Base-by-base conservation (phyloP, 495 filamentous ascomycete genomes). In the Delitschia confertaspora region DNA sequence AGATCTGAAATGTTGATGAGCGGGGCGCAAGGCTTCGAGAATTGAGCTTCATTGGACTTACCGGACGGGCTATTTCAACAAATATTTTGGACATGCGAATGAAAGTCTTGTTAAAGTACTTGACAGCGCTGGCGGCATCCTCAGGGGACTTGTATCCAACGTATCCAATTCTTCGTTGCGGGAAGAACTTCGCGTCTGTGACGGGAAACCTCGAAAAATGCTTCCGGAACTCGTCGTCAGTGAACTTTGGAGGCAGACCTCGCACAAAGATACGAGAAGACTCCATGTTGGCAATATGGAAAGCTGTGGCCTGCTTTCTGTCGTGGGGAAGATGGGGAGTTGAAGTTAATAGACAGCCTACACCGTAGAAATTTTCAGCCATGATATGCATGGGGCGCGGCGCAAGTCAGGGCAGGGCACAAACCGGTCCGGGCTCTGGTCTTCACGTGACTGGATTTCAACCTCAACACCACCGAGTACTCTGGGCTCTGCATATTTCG, bases 11-110 rank as follows among this genome's bases (percentile, higher is more conserved):
- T 1, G 6, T 13, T 3, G 8, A 30, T 46, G 14, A 47, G 31
- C 31, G 21, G 24, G 10, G 3, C 11, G 19, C 24, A 6, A 9
- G 14, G n/a, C n/a, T n/a, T n/a, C n/a, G 11, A 35, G 9, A 3
- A 14, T 18, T 18, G 16, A 29, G 26, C 13, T 7, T 13, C 33
- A 16, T 9, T 21, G 7, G 33, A 41, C 50, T 35, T 73, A 91
- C 85, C 50, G 91, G 80, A 53, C 78, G 79, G 51, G 91, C 93
- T 60, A 95, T 68, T 69, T 96, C 93, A 53, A 95, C 91, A 19
- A 63, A 67, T 52, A 99, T 85, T 74, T 78, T 91, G n/a, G 88
- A 93, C 88, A 93, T 93, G 47, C 87, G 85, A 49, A 98, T 83
- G 64, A 88, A 98, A 47, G 88, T 76, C 57, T 77, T 83, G 67